Evolutionary conservation across 1,284 basidiomycete genomes (phyloP).

Genomic region (Cutaneotrichosporon curvatum): DNA sequence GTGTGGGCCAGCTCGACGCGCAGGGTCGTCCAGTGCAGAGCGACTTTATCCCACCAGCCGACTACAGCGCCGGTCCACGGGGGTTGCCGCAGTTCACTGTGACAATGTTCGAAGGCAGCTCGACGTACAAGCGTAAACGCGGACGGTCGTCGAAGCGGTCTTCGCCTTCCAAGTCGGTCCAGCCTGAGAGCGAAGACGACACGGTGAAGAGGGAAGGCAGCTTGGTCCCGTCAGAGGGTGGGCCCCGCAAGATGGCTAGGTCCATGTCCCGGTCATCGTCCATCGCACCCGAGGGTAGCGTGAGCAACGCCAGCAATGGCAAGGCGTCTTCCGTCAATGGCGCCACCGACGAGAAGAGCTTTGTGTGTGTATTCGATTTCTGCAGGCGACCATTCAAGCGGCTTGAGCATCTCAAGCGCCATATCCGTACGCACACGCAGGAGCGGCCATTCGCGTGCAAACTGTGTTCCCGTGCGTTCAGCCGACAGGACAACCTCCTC

Average conservation of each 20-base stretch:
- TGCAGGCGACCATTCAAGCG: conserved; percentile 80
- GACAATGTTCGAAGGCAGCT: conserved; percentile 20
- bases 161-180: conserved; percentile 14
- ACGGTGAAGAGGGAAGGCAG: conserved; percentile 3
- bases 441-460: conserved; percentile 72
- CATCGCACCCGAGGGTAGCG: conserved; percentile 5
- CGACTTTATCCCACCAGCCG: conserved; percentile 13
- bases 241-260: conserved; percentile 1
- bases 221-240: neutral
- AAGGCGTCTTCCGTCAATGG: conserved; percentile 7
- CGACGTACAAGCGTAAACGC: conserved; percentile 20
- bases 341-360: conserved; percentile 18
- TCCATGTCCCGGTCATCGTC: conserved; percentile 2
- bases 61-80: conserved; percentile 13
- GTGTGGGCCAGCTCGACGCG: conserved; percentile 6
- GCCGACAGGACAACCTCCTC: conserved; percentile 73
- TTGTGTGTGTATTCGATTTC: conserved; percentile 21
- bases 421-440: conserved; percentile 81
- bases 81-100: conserved; percentile 18
- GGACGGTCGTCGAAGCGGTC: conserved; percentile 13
- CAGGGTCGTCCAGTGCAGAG: conserved; percentile 6
- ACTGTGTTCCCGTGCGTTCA: conserved; percentile 68
- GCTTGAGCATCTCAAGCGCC: conserved; percentile 78
- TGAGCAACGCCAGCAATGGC: neutral
- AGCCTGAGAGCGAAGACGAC: conserved; percentile 12